These are phyloP conservation scores for Dioscorea cayenensis DNA, from an alignment of 116 monocot species.

Conservation along the genomic window DNA sequence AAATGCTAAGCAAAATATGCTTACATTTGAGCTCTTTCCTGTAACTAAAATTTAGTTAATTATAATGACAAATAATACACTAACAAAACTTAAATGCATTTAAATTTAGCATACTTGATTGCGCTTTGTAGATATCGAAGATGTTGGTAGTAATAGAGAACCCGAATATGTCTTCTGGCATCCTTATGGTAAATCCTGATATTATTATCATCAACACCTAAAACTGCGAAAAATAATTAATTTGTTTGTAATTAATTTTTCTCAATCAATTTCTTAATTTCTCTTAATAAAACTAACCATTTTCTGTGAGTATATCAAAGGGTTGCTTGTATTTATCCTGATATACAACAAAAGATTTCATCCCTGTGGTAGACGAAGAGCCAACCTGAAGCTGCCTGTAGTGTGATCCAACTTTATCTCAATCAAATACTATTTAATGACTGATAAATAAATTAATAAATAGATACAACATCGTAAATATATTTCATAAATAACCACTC, in stretches of 20 bases:
- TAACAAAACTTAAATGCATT: too few species aligned
- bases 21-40: conserved; percentile 6
- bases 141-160: background rate
- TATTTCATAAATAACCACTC: background rate
- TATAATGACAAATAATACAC: too few species aligned
- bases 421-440: background rate
- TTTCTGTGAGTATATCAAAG: conserved; percentile 61
- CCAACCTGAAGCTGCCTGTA: conserved; percentile 29
- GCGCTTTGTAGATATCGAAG: background rate
- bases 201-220: conserved; percentile 15
- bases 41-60: background rate
- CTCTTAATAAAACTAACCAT: conserved; percentile 20
- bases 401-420: background rate
- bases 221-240: background rate
- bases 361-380: conserved; percentile 40
- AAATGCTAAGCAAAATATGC: conserved; percentile 7
- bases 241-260: background rate
- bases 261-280: background rate
- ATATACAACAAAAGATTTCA: conserved; percentile 38
- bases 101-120: background rate
- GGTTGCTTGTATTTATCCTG: conserved; percentile 42
- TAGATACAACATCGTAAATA: background rate
- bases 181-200: background rate
- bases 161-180: background rate
- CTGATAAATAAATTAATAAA: background rate